phyloP scores from a whole-genome alignment of 768 basidiomycete genomes.

The Pleurotus cornucopiae region DNA sequence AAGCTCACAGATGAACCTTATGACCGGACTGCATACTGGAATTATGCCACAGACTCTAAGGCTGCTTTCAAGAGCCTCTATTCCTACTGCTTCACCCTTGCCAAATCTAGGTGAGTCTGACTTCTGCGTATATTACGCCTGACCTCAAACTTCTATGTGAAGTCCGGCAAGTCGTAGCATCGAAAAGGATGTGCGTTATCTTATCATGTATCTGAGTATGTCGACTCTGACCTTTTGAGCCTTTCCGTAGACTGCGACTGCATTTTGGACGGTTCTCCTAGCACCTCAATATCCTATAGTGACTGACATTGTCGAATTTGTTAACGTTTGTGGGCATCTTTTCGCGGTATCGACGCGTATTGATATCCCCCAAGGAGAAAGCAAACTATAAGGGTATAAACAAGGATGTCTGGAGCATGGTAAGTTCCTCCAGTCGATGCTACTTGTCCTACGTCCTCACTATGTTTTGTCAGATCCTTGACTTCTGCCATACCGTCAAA shows the following conservation, averaged over 20 bases:
- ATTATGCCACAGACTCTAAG: constrained; percentile 44
- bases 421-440: constrained; percentile 22
- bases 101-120: constrained; percentile 63
- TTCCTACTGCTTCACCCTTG: constrained; percentile 62
- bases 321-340: constrained; percentile 41
- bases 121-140: neutral
- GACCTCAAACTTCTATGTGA: no score
- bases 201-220: neutral
- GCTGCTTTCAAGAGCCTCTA: constrained; percentile 65
- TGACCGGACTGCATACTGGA: constrained; percentile 45
- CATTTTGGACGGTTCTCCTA: constrained; percentile 75
- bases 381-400: constrained; percentile 73
- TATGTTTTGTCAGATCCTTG: constrained; percentile 51
- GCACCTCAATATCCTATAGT: constrained; percentile 64
- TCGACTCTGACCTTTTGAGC: neutral
- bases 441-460: neutral
- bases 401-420: constrained; percentile 87
- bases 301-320: constrained; percentile 61
- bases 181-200: constrained; percentile 68
- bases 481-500: constrained; percentile 66
- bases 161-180: constrained; percentile 52
- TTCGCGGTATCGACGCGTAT: neutral
- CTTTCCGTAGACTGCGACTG: constrained; percentile 52
- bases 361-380: constrained; percentile 36
- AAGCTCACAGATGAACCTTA: constrained; percentile 42